Evolutionary conservation across 2,329 filamentous ascomycete genomes (phyloP), one percentile per base, ranked within the genome.

Genomic region (Pseudogymnoascus sp.): DNA sequence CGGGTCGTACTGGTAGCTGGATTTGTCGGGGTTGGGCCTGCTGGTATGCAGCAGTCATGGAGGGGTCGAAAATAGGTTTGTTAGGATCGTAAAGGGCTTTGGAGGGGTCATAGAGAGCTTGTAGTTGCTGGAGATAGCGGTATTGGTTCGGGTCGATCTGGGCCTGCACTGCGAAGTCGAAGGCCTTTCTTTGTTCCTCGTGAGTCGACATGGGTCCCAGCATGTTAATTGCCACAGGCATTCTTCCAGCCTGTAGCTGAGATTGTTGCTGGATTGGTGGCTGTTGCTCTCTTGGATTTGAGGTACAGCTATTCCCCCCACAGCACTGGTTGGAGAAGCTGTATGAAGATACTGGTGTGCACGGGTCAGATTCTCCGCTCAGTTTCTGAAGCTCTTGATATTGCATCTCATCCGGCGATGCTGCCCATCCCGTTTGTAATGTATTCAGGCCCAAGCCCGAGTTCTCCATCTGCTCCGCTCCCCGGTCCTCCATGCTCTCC

Each of bases 101-200:
- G 18, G 30, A 34, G 6, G 57, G 37, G 7, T 37, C 34, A 9
- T 58, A 58, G 16, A 37, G 57, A 18, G 34, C 25, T 12, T 25
- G 37, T 25, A 37, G 32, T 20, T 37, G 37, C 57, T 58, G 57
- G 57, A 37, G 20, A 9, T 58, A 41, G 30, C 37, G 57, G 37
- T 37, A 58, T 37, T 37, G 37, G 32, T 37, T 37, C n/a, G 32
- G 37, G 9, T 37, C 57, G 41, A 37, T 25, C 6, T 39, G 57
- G 20, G 37, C 37, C 30, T 58, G 57, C 8, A 25, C 57, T 41
- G 18, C 32, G 57, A 37, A 18, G 12, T 37, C 57, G 18, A 37
- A 58, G 18, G 57, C 57, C 6, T 54, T 54, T 54, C 47, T 54
- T 54, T 54, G 47, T 32, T 54, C 47, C 47, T 54, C 47, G 11